Percentiles rank a stretch among this genome's conserved stretches.
phyloP scores from a whole-genome alignment of 208 protist genomes.

The Trypanosoma boissoni region DNA sequence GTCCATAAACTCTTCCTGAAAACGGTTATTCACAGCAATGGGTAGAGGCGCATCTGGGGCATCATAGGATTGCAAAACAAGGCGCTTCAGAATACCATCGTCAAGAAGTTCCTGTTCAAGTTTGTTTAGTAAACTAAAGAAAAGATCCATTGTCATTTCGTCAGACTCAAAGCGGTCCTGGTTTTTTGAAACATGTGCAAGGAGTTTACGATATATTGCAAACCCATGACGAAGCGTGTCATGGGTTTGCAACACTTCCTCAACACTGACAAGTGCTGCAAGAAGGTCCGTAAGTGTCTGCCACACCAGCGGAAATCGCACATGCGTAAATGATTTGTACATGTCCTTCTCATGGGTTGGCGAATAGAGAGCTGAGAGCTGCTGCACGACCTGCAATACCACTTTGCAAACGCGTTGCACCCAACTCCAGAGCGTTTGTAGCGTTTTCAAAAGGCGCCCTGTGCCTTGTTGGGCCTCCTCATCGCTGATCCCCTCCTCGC shows the following conservation, averaged over 20 bases:
- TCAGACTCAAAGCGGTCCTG: conserved; percentile 43
- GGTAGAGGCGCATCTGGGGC: conserved; percentile 18
- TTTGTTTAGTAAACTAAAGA: conserved; percentile 53
- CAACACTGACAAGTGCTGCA: conserved; percentile 68
- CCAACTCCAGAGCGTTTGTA: conserved; percentile 84
- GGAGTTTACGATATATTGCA: conserved; percentile 59
- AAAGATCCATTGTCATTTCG: conserved; percentile 35
- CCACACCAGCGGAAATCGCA: conserved; percentile 72
- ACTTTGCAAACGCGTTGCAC: conserved; percentile 60
- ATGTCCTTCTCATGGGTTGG: conserved; percentile 26
- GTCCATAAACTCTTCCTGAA: conserved; percentile 60
- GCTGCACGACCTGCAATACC: conserved; percentile 57
- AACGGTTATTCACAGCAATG: conserved; percentile 41
- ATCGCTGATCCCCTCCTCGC: conserved; percentile 39
- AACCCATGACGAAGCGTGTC: conserved; percentile 48
- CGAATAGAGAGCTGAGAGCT: conserved; percentile 77
- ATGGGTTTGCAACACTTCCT: conserved; percentile 78
- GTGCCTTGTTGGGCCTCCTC: conserved; percentile 69
- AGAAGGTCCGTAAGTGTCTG: conserved; percentile 65
- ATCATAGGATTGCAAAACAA: conserved; percentile 68
- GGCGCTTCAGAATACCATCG: conserved; percentile 60
- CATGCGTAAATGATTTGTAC: conserved; percentile 27
- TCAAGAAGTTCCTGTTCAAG: conserved; percentile 68
- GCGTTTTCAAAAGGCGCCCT: conserved; percentile 53
- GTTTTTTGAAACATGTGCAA: conserved; percentile 43